phyloP scores from a whole-genome alignment of 768 basidiomycete genomes.

The Trichaptum fuscoviolaceum region DNA sequence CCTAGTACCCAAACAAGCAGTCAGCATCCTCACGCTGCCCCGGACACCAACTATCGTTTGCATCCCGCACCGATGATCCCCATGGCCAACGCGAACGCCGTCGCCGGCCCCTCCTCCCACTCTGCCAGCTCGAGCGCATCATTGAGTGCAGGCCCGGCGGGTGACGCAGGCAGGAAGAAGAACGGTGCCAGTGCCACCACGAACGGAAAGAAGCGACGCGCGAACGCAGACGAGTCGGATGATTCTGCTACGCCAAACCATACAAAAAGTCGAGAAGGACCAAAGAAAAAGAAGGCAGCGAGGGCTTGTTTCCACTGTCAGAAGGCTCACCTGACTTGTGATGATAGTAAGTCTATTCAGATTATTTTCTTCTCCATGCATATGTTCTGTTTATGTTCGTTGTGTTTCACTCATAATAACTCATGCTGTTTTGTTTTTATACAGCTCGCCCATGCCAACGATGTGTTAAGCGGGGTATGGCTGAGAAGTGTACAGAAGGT shows the following conservation, averaged over 20 bases:
- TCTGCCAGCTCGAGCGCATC: neutral
- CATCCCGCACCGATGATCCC: conserved; percentile 37
- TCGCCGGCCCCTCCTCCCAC: neutral
- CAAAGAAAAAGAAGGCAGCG: conserved; percentile 93
- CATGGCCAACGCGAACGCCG: conserved; percentile 16
- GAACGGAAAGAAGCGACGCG: conserved; percentile 55
- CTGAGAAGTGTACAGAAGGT: conserved; percentile 85
- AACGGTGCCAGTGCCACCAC: conserved; percentile 42
- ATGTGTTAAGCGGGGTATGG: conserved; percentile 91
- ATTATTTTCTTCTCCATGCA: conserved; percentile 4
- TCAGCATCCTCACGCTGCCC: conserved; percentile 16
- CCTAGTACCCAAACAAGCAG: neutral
- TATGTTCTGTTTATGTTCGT: neutral
- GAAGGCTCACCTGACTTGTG: conserved; percentile 97
- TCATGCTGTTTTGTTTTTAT: conserved; percentile 16
- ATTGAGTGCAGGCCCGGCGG: conserved; percentile 15
- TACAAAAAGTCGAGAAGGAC: conserved; percentile 63
- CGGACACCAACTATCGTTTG: conserved; percentile 29
- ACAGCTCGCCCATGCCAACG: conserved; percentile 93
- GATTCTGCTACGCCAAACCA: conserved; percentile 37
- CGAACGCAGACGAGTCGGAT: conserved; percentile 53
- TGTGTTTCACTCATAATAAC: neutral
- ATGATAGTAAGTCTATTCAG: conserved; percentile 69
- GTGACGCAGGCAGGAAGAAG: conserved; percentile 18
- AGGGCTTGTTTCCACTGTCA: conserved; percentile 95